Evolutionary conservation across 2,329 filamentous ascomycete species (phyloP), one percentile per base, ranked within the genome.

Genomic region (Claviceps paspali): DNA sequence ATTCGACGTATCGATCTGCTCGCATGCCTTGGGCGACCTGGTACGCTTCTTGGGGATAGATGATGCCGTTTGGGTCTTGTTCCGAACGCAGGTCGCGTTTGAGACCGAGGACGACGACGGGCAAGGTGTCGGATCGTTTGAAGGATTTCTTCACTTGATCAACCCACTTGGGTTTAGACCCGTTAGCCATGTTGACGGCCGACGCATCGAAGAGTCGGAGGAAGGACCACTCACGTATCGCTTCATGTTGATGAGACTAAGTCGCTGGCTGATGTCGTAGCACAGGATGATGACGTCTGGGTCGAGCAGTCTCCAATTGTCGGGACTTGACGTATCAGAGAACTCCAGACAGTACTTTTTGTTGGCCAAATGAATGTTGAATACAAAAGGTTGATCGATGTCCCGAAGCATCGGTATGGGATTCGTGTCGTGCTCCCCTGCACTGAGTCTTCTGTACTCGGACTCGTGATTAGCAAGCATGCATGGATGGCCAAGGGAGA

Each of bases 1-100:
- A 79, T 47, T 79, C 74, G 51, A 76, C 66, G 47, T 78, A 79
- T 43, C 68, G 69, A 52, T 79, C 74, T 33, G 65, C 71, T 36
- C 73, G 59, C 61, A 78, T 63, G 44, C 67, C 63, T 47, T 76
- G 71, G 17, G 73, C 65, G 35, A 66, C 51, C 19, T 61, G 61
- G 47, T 74, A 72, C 1, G 63, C 73, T 52, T 78, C 74, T 42
- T 77, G 67, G 9, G 74, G 74, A 42, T 73, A 70, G 36, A 77
- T 71, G 44, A 70, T 65, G 22, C 71, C 71, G 41, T 74, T 73
- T 2, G 70, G 70, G 46, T 77, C 72, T 10, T 60, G 56, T 42
- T 74, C 70, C 2, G 67, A 70, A 39, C 70, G 60, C 37, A 76
- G 52, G 46, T 79, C 74, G 41, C 74, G 61, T 54, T 78, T 78